A percentile compares a stretch with the other conserved stretches of the same genome.
These are phyloP conservation scores for Verticillium nubilum DNA, from an alignment of 2,329 filamentous ascomycete genomes.

Conservation along the genomic window DNA sequence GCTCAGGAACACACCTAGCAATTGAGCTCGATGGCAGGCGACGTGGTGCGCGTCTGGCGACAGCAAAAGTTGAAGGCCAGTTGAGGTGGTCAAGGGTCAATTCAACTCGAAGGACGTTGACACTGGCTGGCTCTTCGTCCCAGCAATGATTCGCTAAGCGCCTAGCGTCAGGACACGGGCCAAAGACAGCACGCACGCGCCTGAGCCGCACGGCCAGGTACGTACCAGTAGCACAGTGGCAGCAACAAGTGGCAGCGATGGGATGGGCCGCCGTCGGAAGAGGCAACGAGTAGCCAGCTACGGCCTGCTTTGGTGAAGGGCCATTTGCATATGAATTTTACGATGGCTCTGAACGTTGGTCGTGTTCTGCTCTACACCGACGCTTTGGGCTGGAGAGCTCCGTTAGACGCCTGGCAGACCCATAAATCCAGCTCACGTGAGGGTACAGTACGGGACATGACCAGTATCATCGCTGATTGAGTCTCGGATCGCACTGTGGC, in stretches of 20 bases:
- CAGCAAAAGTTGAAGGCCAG: neutral
- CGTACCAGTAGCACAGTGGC: neutral
- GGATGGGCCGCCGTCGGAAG: neutral
- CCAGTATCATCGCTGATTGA: too few relatives aligned
- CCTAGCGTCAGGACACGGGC: slow-evolving; percentile 15
- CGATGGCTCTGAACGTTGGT: neutral
- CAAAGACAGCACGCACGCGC: slow-evolving; percentile 14
- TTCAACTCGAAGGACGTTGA: neutral
- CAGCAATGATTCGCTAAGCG: slow-evolving; percentile 16
- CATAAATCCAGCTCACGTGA: neutral
- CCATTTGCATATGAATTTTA: neutral
- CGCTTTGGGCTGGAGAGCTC: neutral
- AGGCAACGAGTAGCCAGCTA: neutral
- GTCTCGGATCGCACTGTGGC: neutral
- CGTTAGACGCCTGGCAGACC: neutral
- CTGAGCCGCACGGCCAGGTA: slow-evolving; percentile 8
- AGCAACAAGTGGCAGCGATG: neutral
- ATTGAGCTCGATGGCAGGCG: slow-evolving; percentile 12
- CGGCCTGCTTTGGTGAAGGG: neutral
- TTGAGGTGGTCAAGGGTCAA: neutral
- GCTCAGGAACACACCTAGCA: slow-evolving; percentile 5
- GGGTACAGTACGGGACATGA: neutral
- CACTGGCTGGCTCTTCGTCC: neutral
- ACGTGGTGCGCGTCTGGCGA: slow-evolving; percentile 13
- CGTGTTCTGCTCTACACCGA: neutral